Percentiles rank a stretch among this genome's conserved stretches.
Evolutionary conservation across 371 early-diverging fungal species (phyloP).

Genomic region (Nematocida ironsii): DNA sequence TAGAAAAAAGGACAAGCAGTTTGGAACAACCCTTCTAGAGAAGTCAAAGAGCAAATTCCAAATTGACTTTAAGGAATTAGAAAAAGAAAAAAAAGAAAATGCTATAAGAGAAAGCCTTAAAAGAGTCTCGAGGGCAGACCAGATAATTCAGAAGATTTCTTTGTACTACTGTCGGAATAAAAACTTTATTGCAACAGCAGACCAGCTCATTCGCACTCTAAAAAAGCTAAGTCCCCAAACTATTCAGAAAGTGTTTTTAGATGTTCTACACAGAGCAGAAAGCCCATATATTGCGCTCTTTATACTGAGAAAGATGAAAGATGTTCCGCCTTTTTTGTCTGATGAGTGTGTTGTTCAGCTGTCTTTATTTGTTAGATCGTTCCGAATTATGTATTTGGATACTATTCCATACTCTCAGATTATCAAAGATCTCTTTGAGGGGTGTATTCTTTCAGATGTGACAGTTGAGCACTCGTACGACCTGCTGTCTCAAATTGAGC

Average conservation of each 20-base stretch:
- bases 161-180: conserved; percentile 29
- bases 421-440: conserved; percentile 17
- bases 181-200: conserved; percentile 15
- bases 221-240: conserved; percentile 8
- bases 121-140: conserved; percentile 27
- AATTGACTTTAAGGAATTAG: conserved; percentile 1
- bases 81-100: conserved; percentile 4
- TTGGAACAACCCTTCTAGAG: conserved; percentile 3
- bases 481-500: conserved; percentile 17
- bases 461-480: conserved; percentile 24
- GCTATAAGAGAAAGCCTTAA: neutral
- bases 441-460: conserved; percentile 25
- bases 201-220: neutral
- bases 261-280: conserved; percentile 22
- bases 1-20: neutral
- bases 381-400: conserved; percentile 27
- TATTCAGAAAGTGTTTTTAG: conserved; percentile 28
- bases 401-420: conserved; percentile 25
- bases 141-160: conserved; percentile 28
- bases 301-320: neutral
- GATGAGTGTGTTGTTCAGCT: conserved; percentile 30
- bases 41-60: conserved; percentile 16
- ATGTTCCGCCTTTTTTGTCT: conserved; percentile 23
- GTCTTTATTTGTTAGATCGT: conserved; percentile 10
- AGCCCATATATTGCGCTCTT: conserved; percentile 32